Evolutionary conservation across 768 basidiomycete genomes (phyloP), one percentile per base, ranked within the genome.

Genomic region (Tricholoma sp.): DNA sequence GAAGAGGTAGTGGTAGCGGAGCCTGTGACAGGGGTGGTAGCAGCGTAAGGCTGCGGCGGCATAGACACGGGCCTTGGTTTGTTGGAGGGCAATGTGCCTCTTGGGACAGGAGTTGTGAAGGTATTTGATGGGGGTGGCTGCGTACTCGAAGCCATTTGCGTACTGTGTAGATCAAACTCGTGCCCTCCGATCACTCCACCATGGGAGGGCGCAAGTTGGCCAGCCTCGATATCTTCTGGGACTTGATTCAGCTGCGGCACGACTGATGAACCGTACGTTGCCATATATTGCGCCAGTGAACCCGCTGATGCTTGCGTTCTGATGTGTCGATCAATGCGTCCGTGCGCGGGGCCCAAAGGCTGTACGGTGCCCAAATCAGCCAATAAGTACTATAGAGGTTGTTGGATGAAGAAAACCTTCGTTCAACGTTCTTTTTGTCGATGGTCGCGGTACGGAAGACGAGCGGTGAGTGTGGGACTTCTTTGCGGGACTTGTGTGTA

Each of bases 41-140:
- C 67, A 64, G 70, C 80, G 21, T 79, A 64, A 7, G 47, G 29
- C 69, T 86, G 86, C 10, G 88, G 86, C 43, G 88, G 88, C 83
- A 90, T 86, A 8, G 89, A 89, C 51, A 86, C 76, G 50, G 88
- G 88, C 43, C 87, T 75, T 56, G 83, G 82, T 63, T 78, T 77
- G 61, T 72, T 73, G 53, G 74, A 68, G 63, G 69, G 57, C 52
- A 69, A 69, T 61, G 62, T 71, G 55, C 66, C 32, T 21, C 53
- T 54, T 50, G 55, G 50, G 37, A 47, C 43, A 27, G 60, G 29
- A 22, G 53, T 32, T n/a, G 29, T 41, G 61, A 37, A 57, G 37
- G 56, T 50, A 57, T 59, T 59, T 66, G 63, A 56, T 59, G 64
- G 59, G 60, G 61, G 61, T 60, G 60, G 65, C 53, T 64, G 65